Percentiles rank a stretch among this genome's conserved stretches.
Conservation (phyloP, 345 rosid genomes). For the Populus simonii region DNA sequence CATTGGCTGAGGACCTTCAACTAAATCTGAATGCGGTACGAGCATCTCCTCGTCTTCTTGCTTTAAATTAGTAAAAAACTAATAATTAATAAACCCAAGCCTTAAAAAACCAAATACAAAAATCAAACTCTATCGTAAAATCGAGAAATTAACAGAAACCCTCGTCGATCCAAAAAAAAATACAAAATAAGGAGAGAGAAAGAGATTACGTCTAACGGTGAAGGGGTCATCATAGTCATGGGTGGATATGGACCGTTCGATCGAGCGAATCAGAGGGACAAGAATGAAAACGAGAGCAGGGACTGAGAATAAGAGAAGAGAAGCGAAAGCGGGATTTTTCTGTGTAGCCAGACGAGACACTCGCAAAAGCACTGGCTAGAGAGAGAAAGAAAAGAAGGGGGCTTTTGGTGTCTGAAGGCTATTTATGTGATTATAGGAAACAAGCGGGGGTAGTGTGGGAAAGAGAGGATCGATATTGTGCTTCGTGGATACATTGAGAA, state of each 20-base stretch:
- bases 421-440: conserved; percentile 20
- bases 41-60: conserved; percentile 97
- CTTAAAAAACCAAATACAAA: conserved; percentile 1
- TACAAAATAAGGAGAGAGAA: conserved; percentile 13
- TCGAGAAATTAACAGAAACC: neutral
- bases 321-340: conserved; percentile 23
- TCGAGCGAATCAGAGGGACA: conserved; percentile 26
- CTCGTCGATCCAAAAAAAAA: conserved; percentile 8
- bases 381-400: conserved; percentile 17
- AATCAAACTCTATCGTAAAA: neutral
- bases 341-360: conserved; percentile 9
- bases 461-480: neutral
- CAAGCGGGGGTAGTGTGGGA: conserved; percentile 9
- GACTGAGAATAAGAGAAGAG: neutral
- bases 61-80: conserved; percentile 34
- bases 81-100: conserved; percentile 1
- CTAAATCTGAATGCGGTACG: conserved; percentile 76
- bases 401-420: conserved; percentile 27
- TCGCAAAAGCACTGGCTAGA: conserved; percentile 29
- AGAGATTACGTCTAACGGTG: conserved; percentile 65
- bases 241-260: conserved; percentile 31
- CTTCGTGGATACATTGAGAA: neutral
- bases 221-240: conserved; percentile 87
- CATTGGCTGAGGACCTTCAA: conserved; percentile 77
- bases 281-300: neutral